These are phyloP conservation scores for Didymella pomorum DNA, from an alignment of 2,329 filamentous ascomycete species.

Conservation along the genomic window DNA sequence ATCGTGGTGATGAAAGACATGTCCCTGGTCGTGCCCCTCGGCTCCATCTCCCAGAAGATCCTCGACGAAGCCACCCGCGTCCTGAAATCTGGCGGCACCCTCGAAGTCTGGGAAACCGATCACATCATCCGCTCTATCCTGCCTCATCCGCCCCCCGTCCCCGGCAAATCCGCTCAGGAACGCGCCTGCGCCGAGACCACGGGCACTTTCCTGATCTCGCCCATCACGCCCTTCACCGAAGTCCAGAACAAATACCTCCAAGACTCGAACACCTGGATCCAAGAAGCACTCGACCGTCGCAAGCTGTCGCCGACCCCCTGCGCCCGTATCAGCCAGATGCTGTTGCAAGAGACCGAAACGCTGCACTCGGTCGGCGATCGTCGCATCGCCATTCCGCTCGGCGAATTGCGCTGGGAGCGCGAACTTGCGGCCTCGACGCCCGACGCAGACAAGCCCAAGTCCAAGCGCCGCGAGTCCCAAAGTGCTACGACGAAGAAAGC, in stretches of 20 bases:
- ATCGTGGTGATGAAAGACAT: slow-evolving; percentile 89
- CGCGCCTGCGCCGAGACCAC: slow-evolving; percentile 70
- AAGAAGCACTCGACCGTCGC: slow-evolving; percentile 75
- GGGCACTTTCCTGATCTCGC: slow-evolving; percentile 82
- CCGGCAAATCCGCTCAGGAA: slow-evolving; percentile 67
- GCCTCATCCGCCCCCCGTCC: slow-evolving; percentile 73
- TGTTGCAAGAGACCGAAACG: slow-evolving; percentile 80
- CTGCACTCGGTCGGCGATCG: slow-evolving; percentile 75
- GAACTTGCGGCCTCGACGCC: slow-evolving; percentile 61
- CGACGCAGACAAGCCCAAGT: slow-evolving; percentile 20
- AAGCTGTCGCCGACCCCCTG: slow-evolving; percentile 79
- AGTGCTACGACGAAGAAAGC: slow-evolving; percentile 44
- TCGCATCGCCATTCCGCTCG: slow-evolving; percentile 84
- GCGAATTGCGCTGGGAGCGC: slow-evolving; percentile 86
- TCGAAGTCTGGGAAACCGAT: slow-evolving; percentile 93
- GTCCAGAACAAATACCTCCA: slow-evolving; percentile 82
- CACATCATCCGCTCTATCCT: slow-evolving; percentile 82
- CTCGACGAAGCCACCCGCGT: slow-evolving; percentile 79
- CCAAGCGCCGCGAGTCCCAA: slow-evolving; percentile 66
- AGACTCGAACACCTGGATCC: slow-evolving; percentile 85
- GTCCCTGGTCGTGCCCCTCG: slow-evolving; percentile 70
- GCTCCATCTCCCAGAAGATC: slow-evolving; percentile 62
- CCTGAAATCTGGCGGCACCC: slow-evolving; percentile 75
- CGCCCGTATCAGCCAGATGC: slow-evolving; percentile 75
- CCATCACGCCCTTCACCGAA: slow-evolving; percentile 81